Base-by-base conservation (phyloP, 805 yeast genomes). In the Candida pseudofarinosa region DNA sequence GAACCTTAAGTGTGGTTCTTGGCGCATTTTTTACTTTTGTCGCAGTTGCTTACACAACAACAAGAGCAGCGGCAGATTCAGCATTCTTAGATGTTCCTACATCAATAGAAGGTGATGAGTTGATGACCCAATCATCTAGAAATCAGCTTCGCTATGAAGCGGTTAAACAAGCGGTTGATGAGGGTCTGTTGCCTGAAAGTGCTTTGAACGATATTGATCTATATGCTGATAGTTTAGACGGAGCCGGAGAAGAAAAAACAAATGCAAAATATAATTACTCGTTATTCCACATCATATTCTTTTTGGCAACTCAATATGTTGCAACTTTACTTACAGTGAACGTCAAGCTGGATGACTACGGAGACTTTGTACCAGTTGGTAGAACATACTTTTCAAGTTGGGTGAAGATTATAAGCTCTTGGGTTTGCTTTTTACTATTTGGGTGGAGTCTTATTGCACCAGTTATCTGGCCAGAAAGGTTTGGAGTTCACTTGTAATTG, bases 11-110 rank as follows among this genome's bases (percentile, higher is more conserved):
- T 46, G 82, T 90, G 42, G 78, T 93, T 1, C 58, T 93, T 41
- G 98, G 98, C 14, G 97, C 98, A 0, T 66, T 89, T 14, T 89
- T 95, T 69, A 93, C 99, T 0, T 88, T 93, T 57, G 73, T 88
- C 40, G 97, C 99, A 0, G 86, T 93, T 49, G 97, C 97, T 0
- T 95, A 93, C 60, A 93, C 99, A 1, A 93, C 99, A 0, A 89
- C 97, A 1, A 78, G 98, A 50, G 99, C 98, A 0, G 99, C 97
- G 4, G 89, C 91, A 33, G 64, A 66, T 49, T 53, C 71, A 3
- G 67, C 70, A 64, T 76, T 62, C 75, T 77, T 43, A 46, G 66
- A 60, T 35, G 40, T 46, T 4, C 65, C 58, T 34, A 54, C 60
- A 19, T 62, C 58, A 44, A 63, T 73, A 19, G 69, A 62, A 39